These are phyloP conservation scores for Stellera chamaejasme DNA, from an alignment of 345 rosid genomes.

Conservation along the genomic window DNA sequence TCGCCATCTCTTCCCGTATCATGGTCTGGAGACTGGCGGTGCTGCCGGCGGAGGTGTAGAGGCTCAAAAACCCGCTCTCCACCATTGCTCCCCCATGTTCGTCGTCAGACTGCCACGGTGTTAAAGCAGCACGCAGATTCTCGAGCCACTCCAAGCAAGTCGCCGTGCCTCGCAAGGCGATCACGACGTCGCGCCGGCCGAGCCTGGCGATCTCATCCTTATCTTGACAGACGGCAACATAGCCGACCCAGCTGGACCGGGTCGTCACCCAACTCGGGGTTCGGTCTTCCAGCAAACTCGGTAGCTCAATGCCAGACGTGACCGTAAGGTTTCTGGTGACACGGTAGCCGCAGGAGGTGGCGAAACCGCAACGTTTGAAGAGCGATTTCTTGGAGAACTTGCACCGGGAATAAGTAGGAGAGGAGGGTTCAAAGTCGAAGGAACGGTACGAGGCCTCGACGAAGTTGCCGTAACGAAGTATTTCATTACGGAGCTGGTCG, in stretches of 20 bases:
- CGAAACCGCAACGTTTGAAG: constrained; percentile 22
- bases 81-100: constrained; percentile 39
- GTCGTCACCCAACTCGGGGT: constrained; percentile 42
- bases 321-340: constrained; percentile 40
- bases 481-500: constrained; percentile 38
- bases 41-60: constrained; percentile 35
- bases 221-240: constrained; percentile 58
- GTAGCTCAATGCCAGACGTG: constrained; percentile 38
- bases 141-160: constrained; percentile 65
- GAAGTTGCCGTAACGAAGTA: constrained; percentile 49
- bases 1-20: constrained; percentile 31
- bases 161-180: constrained; percentile 50
- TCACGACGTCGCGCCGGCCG: constrained; percentile 55
- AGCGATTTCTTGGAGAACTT: constrained; percentile 28
- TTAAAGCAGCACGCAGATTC: constrained; percentile 44
- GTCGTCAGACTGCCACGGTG: constrained; percentile 13
- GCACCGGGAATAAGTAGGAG: constrained; percentile 32
- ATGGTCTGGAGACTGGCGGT: constrained; percentile 31
- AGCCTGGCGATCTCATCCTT: constrained; percentile 41
- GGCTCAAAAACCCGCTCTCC: constrained; percentile 53
- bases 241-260: constrained; percentile 60
- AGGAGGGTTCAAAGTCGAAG: constrained; percentile 42
- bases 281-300: constrained; percentile 29
- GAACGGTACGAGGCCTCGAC: constrained; percentile 45
- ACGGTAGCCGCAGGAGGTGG: constrained; percentile 32